A percentile compares a stretch with the other conserved stretches of the same genome.
Evolutionary conservation across 1,284 basidiomycete species (phyloP).

Genomic region (Afroboletus lepidellus): DNA sequence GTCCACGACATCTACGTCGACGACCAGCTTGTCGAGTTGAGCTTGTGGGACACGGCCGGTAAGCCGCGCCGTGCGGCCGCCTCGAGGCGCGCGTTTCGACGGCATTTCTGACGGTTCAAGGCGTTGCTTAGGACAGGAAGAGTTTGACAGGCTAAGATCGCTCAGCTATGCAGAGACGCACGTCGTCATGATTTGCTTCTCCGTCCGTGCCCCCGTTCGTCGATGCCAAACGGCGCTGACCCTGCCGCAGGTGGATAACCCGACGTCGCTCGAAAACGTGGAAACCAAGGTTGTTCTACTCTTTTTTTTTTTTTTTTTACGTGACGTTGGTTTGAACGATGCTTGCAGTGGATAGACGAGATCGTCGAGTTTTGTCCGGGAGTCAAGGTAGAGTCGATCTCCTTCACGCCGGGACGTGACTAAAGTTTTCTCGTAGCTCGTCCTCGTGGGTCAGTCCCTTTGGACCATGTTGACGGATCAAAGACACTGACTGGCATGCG

Average conservation of each 20-base stretch:
- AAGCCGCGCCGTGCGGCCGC: conserved; percentile 28
- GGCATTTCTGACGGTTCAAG: conserved; percentile 33
- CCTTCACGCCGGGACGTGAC: conserved; percentile 7
- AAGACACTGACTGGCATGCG: conserved; percentile 10
- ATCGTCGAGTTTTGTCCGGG: conserved; percentile 89
- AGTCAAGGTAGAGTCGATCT: conserved; percentile 64
- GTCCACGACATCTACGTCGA: conserved; percentile 84
- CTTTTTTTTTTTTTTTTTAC: background rate
- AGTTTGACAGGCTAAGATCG: conserved; percentile 90
- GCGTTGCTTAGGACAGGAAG: conserved; percentile 77
- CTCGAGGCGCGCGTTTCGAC: conserved; percentile 10
- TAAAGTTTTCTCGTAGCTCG: conserved; percentile 48
- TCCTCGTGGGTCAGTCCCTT: conserved; percentile 78
- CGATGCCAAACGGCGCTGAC: background rate
- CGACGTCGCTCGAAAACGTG: conserved; percentile 88
- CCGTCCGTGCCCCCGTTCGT: conserved; percentile 48
- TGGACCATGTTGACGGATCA: background rate
- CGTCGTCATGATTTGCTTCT: conserved; percentile 93
- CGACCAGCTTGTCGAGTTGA: conserved; percentile 83
- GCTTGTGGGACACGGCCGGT: conserved; percentile 97
- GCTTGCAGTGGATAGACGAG: conserved; percentile 80
- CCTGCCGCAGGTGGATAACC: conserved; percentile 76
- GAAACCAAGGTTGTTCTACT: conserved; percentile 70
- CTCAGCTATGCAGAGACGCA: conserved; percentile 94
- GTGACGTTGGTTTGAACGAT: conserved; percentile 1